Conservation (phyloP, 2,329 filamentous ascomycete species). For the Zalaria obscura region DNA sequence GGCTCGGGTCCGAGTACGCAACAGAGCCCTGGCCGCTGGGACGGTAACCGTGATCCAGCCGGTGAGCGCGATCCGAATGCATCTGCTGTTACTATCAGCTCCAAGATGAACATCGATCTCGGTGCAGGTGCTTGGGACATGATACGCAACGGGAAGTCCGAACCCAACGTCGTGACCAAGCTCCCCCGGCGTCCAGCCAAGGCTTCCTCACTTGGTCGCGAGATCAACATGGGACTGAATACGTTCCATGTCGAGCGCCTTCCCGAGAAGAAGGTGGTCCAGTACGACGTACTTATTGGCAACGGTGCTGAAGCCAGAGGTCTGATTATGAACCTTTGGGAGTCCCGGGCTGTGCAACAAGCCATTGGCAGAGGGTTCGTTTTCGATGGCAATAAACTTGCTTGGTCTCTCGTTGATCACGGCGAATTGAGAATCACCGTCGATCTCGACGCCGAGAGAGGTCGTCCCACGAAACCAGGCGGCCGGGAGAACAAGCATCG, state of each 20-base stretch:
- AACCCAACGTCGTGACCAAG: constrained; percentile 4
- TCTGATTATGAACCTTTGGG: constrained; percentile 65
- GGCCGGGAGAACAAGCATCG: constrained; percentile 36
- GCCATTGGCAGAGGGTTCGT: constrained; percentile 45
- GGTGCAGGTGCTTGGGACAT: constrained; percentile 13
- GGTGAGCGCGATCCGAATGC: background rate
- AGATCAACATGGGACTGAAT: constrained; percentile 44
- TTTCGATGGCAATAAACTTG: constrained; percentile 72
- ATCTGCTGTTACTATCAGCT: constrained; percentile 2
- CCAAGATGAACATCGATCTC: constrained; percentile 14
- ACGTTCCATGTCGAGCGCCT: constrained; percentile 55
- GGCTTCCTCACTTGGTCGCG: constrained; percentile 25
- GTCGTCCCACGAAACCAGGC: constrained; percentile 15
- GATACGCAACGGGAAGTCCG: constrained; percentile 9
- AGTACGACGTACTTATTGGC: constrained; percentile 64
- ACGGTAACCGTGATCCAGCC: constrained; percentile 9
- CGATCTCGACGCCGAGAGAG: constrained; percentile 57
- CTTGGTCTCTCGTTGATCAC: constrained; percentile 48
- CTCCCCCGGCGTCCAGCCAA: constrained; percentile 11
- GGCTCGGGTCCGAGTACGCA: background rate
- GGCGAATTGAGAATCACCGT: constrained; percentile 35
- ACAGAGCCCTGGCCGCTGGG: constrained; percentile 2
- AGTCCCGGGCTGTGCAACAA: constrained; percentile 44
- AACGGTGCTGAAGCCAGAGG: constrained; percentile 48
- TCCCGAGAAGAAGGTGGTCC: constrained; percentile 50